Conservation (phyloP, 306 rosid species). For the Vigna reflexopilosa region DNA sequence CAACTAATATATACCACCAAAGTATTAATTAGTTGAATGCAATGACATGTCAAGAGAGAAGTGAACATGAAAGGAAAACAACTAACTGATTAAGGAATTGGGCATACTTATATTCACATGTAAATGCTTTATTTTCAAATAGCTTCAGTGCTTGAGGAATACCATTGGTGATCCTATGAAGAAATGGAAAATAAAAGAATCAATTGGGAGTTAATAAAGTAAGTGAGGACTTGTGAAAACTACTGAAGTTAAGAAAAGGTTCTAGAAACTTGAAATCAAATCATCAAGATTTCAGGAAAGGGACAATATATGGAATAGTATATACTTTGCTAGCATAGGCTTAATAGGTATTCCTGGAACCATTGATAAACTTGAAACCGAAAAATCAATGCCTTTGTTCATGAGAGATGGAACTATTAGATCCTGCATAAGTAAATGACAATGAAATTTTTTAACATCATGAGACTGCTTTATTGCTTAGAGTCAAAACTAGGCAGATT, state of each 20-base stretch:
- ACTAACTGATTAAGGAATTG: constrained; percentile 11
- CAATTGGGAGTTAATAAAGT: constrained; percentile 12
- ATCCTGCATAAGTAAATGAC: constrained; percentile 67
- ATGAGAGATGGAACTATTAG: constrained; percentile 79
- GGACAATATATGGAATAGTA: constrained; percentile 33
- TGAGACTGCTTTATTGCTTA: constrained; percentile 35
- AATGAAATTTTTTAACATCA: constrained; percentile 34
- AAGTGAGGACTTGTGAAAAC: not conserved
- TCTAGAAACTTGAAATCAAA: constrained; percentile 34
- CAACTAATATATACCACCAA: constrained; percentile 24
- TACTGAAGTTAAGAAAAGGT: constrained; percentile 12
- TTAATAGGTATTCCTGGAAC: constrained; percentile 92
- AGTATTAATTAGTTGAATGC: constrained; percentile 20
- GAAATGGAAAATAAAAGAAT: constrained; percentile 30
- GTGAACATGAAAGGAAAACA: constrained; percentile 31
- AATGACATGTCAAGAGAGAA: constrained; percentile 29
- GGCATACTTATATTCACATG: constrained; percentile 90
- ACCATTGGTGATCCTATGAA: constrained; percentile 83
- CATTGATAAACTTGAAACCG: constrained; percentile 83
- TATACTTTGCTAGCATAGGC: constrained; percentile 98
- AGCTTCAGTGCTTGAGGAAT: constrained; percentile 80
- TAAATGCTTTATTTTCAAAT: constrained; percentile 81
- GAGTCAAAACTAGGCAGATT: constrained; percentile 1
- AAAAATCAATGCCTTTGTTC: constrained; percentile 77
- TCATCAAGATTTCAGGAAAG: constrained; percentile 30